Evolutionary conservation across 2,329 filamentous ascomycete genomes (phyloP).

Genomic region (Eutypella sp.): DNA sequence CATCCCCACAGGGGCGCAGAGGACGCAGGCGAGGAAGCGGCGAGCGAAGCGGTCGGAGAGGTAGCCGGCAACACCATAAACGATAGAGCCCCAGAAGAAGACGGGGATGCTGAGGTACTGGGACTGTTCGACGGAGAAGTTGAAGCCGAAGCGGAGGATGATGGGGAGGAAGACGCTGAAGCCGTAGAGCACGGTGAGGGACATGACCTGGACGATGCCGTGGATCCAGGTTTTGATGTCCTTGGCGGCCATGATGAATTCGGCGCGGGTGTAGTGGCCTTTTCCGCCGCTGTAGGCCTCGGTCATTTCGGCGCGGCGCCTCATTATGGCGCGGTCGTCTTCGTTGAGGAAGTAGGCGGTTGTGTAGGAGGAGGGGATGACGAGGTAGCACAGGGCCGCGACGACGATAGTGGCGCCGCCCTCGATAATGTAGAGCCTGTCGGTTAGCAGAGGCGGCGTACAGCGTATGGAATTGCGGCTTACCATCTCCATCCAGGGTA

Average conservation of each 20-base stretch:
- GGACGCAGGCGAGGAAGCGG: slow-evolving; percentile 12
- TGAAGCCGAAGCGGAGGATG: slow-evolving; percentile 15
- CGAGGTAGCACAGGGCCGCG: slow-evolving; percentile 9
- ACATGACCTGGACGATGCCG: slow-evolving; percentile 14
- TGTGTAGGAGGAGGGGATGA: slow-evolving; percentile 15
- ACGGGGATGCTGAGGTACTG: slow-evolving; percentile 16
- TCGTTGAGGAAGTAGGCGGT: slow-evolving; percentile 17
- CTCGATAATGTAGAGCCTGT: slow-evolving; percentile 16
- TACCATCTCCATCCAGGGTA: slow-evolving; percentile 18
- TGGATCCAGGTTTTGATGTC: slow-evolving; percentile 16
- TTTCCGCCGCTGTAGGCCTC: slow-evolving; percentile 14
- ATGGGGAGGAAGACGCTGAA: slow-evolving; percentile 17
- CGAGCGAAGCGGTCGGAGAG: slow-evolving; percentile 11
- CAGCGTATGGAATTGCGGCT: slow-evolving; percentile 8
- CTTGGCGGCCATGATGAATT: slow-evolving; percentile 13
- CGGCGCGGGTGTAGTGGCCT: slow-evolving; percentile 13
- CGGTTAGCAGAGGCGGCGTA: slow-evolving; percentile 6
- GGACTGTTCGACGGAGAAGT: slow-evolving; percentile 15
- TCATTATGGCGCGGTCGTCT: slow-evolving; percentile 15
- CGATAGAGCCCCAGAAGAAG: slow-evolving; percentile 15
- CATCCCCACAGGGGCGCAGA: slow-evolving; percentile 10
- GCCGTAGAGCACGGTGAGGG: slow-evolving; percentile 13
- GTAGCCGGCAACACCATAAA: slow-evolving; percentile 11
- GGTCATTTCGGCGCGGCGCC: slow-evolving; percentile 14
- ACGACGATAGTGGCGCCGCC: slow-evolving; percentile 11